phyloP scores from a whole-genome alignment of 371 early-diverging fungal genomes.

The Rhizomucor pusillus region DNA sequence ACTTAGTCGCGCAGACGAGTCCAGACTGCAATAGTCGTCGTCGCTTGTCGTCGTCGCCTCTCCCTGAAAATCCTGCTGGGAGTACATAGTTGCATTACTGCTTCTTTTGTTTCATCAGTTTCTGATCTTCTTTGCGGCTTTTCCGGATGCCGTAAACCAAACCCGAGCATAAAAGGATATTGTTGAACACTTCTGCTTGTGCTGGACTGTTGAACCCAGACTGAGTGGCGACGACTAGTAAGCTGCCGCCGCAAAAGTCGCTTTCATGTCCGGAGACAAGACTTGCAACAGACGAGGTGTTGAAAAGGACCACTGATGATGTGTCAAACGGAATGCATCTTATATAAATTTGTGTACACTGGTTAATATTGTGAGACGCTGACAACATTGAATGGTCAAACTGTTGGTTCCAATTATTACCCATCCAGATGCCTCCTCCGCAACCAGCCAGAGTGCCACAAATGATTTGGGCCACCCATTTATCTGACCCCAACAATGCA shows the following conservation, averaged over 20 bases:
- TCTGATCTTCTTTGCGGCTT: not conserved
- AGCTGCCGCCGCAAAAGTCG: slow-evolving; percentile 26
- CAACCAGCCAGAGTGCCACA: slow-evolving; percentile 56
- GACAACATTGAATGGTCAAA: too few relatives aligned
- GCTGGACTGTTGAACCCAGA: not conserved
- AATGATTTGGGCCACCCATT: slow-evolving; percentile 49
- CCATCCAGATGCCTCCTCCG: slow-evolving; percentile 58
- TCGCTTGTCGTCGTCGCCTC: slow-evolving; percentile 4
- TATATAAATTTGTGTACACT: slow-evolving; percentile 8
- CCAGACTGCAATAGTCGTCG: slow-evolving; percentile 10
- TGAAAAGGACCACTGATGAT: slow-evolving; percentile 40
- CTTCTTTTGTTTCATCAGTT: not conserved
- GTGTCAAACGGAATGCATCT: slow-evolving; percentile 46
- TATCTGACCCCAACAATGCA: slow-evolving; percentile 34
- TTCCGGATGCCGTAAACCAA: slow-evolving; percentile 4
- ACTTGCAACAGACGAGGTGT: slow-evolving; percentile 39
- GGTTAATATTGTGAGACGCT: too few relatives aligned
- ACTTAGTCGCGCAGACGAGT: slow-evolving; percentile 1
- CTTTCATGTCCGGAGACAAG: slow-evolving; percentile 37
- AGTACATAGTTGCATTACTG: not conserved
- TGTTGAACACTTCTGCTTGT: not conserved
- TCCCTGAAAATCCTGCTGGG: not conserved
- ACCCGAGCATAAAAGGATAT: slow-evolving; percentile 14
- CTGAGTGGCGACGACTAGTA: slow-evolving; percentile 32
- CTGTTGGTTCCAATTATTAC: slow-evolving; percentile 15